These are phyloP conservation scores for Vitis hybrid DNA, from an alignment of 177 flowering plant species.

Conservation along the genomic window DNA sequence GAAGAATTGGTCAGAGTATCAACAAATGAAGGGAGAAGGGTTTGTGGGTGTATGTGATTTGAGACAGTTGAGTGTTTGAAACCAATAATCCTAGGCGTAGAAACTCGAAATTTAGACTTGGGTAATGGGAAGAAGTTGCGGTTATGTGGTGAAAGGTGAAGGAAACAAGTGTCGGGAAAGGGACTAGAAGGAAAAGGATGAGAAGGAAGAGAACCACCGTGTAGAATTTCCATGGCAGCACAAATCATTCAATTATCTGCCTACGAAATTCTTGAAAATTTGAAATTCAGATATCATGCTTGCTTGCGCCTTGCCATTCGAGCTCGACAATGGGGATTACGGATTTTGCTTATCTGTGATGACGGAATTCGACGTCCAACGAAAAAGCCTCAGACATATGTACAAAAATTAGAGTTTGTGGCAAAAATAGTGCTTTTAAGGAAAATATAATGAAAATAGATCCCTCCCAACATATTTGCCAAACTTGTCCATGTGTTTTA, in stretches of 20 bases:
- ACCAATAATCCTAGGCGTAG: conserved; percentile 14
- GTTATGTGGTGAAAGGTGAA: not conserved
- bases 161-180: conserved; percentile 7
- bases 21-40: not conserved
- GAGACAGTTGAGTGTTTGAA: not conserved
- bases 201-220: conserved; percentile 6
- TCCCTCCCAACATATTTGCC: no score
- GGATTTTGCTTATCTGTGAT: no score
- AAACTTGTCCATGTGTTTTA: not conserved
- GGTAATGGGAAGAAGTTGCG: conserved; percentile 14
- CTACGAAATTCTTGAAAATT: not conserved
- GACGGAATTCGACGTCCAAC: no score
- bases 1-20: not conserved
- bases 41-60: conserved; percentile 6
- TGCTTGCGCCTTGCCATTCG: no score
- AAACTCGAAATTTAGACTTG: conserved; percentile 13
- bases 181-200: not conserved
- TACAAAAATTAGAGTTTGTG: no score
- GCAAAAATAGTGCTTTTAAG: no score
- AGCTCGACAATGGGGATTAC: no score
- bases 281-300: no score
- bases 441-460: no score
- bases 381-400: no score
- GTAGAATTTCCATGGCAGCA: conserved; percentile 13
- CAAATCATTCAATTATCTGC: not conserved